A percentile compares a stretch with the other conserved stretches of the same genome.
phyloP scores from a whole-genome alignment of 2,329 filamentous ascomycete genomes.

The Pseudogymnoascus sp. region DNA sequence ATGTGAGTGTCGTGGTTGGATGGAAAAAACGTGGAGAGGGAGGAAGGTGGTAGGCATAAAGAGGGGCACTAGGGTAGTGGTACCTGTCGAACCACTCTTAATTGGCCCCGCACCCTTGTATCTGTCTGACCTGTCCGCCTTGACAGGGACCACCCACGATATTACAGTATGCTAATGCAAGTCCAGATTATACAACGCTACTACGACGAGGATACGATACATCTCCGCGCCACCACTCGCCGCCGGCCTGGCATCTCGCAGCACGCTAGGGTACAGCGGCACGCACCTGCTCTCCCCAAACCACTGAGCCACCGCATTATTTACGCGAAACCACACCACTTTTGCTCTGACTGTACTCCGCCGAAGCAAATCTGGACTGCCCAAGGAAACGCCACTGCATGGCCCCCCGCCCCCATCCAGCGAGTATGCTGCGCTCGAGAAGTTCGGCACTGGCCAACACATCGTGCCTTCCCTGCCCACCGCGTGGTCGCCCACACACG shows the following conservation, averaged over 20 bases:
- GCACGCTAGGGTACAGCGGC: conserved; percentile 1
- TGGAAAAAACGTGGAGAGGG: conserved; percentile 1
- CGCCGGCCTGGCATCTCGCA: neutral
- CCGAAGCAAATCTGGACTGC: neutral
- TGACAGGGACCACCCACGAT: conserved; percentile 2
- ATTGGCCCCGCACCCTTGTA: conserved; percentile 2
- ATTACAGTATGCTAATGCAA: conserved; percentile 8
- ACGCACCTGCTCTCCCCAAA: neutral
- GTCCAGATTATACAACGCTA: neutral
- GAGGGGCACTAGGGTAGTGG: neutral
- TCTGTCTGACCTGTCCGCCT: neutral
- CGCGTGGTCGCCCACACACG: neutral
- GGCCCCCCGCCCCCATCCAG: neutral
- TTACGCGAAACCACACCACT: neutral
- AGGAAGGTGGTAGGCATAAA: neutral
- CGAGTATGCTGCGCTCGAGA: neutral
- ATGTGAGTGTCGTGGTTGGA: conserved; percentile 1
- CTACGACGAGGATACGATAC: neutral
- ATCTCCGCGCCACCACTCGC: neutral
- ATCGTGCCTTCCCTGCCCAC: neutral
- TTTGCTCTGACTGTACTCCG: neutral
- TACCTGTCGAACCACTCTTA: conserved; percentile 4
- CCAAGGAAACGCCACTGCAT: neutral
- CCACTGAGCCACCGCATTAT: neutral
- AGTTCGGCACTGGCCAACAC: neutral